Percentiles rank a stretch among this genome's conserved stretches.
Evolutionary conservation across 257 asterid species (phyloP).

Genomic region (Solanum tacnaense): DNA sequence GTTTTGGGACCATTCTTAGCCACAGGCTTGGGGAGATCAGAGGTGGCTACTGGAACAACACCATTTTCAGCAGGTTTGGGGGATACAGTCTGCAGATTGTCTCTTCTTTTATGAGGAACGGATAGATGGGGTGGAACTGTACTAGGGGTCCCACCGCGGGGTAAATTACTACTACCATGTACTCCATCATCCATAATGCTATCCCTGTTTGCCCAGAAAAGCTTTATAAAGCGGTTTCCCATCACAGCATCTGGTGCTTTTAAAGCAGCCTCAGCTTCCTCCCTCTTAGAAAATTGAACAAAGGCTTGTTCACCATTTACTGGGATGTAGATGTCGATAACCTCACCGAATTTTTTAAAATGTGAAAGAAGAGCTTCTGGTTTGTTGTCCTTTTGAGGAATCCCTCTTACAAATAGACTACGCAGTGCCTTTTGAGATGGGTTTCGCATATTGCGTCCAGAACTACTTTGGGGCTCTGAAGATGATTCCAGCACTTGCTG

Average conservation of each 20-base stretch:
- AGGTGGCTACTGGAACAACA: constrained; percentile 21
- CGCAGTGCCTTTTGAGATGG: constrained; percentile 72
- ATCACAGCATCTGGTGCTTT: constrained; percentile 96
- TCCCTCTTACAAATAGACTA: constrained; percentile 64
- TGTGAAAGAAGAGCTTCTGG: constrained; percentile 83
- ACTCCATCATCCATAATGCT: constrained; percentile 57
- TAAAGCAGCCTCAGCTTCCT: constrained; percentile 89
- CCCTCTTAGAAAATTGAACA: constrained; percentile 81
- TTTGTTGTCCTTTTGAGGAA: constrained; percentile 82
- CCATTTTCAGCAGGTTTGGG: constrained; percentile 19
- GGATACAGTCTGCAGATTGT: constrained; percentile 27
- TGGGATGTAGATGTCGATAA: constrained; percentile 73
- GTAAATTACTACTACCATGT: constrained; percentile 18
- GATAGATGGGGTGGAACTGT: constrained; percentile 26
- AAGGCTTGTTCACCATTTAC: constrained; percentile 63
- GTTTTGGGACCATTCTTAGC: constrained; percentile 42
- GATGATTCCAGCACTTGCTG: constrained; percentile 33
- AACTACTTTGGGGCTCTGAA: constrained; percentile 35
- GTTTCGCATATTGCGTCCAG: constrained; percentile 39
- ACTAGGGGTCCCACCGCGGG: constrained; percentile 15
- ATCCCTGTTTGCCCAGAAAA: constrained; percentile 96
- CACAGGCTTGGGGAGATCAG: constrained; percentile 35
- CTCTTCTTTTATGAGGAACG: constrained; percentile 38
- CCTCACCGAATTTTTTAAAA: constrained; percentile 87
- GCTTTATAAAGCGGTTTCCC: constrained; percentile 96